Evolutionary conservation across 495 filamentous ascomycete genomes (phyloP).

Genomic region (Hyaloscypha variabilis): DNA sequence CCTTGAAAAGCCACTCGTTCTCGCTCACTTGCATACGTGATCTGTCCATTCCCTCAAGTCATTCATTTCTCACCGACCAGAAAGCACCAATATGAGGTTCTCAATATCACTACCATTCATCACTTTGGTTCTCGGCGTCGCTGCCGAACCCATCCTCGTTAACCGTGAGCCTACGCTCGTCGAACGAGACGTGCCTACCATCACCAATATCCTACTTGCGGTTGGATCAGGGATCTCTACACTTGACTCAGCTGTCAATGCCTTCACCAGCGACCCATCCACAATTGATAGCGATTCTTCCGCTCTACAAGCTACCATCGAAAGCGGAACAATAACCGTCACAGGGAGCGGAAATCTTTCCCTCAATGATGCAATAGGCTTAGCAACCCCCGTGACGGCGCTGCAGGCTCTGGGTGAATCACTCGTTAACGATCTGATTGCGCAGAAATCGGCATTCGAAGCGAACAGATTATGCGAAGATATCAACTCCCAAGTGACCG

Average conservation of each 20-base stretch:
- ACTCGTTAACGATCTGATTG: slow-evolving; percentile 36
- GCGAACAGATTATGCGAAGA: slow-evolving; percentile 34
- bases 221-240: slow-evolving; percentile 37
- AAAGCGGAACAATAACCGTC: slow-evolving; percentile 34
- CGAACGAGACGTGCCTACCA: slow-evolving; percentile 37
- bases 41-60: background rate
- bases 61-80: background rate
- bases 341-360: slow-evolving; percentile 30
- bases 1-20: slow-evolving; percentile 5
- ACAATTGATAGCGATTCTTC: slow-evolving; percentile 38
- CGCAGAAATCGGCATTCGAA: slow-evolving; percentile 41
- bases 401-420: slow-evolving; percentile 36
- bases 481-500: slow-evolving; percentile 4
- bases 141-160: slow-evolving; percentile 33
- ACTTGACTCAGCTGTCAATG: slow-evolving; percentile 40
- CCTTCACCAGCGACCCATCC: slow-evolving; percentile 37
- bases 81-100: slow-evolving; percentile 42
- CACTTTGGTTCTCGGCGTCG: slow-evolving; percentile 36
- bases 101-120: slow-evolving; percentile 37
- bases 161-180: slow-evolving; percentile 29
- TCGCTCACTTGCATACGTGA: background rate
- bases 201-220: slow-evolving; percentile 36
- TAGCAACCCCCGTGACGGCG: slow-evolving; percentile 38
- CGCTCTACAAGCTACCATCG: slow-evolving; percentile 39
- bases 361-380: slow-evolving; percentile 35